A percentile compares a stretch with the other conserved stretches of the same genome.
Conservation (phyloP, 2,329 filamentous ascomycete genomes). For the Cladobotryum mycophilum region DNA sequence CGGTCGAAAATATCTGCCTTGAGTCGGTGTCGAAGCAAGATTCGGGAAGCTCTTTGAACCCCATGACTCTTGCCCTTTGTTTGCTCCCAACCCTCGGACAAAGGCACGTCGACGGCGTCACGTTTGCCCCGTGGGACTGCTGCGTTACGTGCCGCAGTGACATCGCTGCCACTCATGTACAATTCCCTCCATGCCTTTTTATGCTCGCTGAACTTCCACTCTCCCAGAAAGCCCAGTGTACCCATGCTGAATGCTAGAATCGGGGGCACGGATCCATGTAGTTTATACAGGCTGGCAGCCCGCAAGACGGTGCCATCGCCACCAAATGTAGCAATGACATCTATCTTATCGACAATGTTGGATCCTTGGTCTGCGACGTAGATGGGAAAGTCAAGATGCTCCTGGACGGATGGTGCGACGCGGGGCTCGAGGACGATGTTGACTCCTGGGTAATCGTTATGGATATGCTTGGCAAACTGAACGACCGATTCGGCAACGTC, state of each 20-base stretch:
- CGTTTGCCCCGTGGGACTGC: conserved; percentile 28
- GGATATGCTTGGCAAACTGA: conserved; percentile 63
- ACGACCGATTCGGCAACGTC: conserved; percentile 47
- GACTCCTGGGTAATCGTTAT: conserved; percentile 70
- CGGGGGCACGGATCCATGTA: conserved; percentile 74
- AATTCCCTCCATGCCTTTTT: conserved; percentile 89
- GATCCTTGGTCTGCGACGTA: conserved; percentile 50
- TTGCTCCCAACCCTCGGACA: conserved; percentile 56
- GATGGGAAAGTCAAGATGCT: conserved; percentile 64
- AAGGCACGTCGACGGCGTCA: conserved; percentile 16
- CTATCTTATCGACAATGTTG: conserved; percentile 70
- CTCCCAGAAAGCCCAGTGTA: conserved; percentile 86
- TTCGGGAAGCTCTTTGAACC: conserved; percentile 63
- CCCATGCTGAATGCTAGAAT: conserved; percentile 97
- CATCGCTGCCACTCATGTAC: conserved; percentile 67
- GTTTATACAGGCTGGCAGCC: conserved; percentile 57
- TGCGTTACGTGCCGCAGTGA: conserved; percentile 40
- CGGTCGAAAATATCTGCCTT: conserved; percentile 78
- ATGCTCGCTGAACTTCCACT: conserved; percentile 93
- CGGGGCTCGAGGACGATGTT: conserved; percentile 77
- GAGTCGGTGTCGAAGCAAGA: conserved; percentile 79
- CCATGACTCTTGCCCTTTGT: conserved; percentile 79
- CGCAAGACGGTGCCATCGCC: conserved; percentile 55
- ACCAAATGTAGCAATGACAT: conserved; percentile 83
- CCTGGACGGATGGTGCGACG: conserved; percentile 66